Base-by-base conservation (phyloP, 1,284 basidiomycete genomes). In the Cyathus pygmaeus region DNA sequence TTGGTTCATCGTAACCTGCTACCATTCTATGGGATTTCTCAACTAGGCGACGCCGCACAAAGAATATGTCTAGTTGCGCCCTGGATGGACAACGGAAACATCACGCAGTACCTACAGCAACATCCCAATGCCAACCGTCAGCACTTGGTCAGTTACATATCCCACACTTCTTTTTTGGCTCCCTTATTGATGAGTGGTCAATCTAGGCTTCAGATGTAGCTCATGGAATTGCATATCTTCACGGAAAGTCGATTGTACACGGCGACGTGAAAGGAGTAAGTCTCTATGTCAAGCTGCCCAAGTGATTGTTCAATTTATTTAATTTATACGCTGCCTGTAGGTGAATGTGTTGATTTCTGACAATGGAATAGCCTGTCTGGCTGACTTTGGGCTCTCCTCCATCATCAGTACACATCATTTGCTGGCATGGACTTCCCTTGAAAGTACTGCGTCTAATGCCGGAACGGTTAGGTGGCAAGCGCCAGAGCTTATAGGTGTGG, bases 41-140 rank as follows among this genome's bases (percentile, higher is more conserved):
- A 66, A 30, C 46, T 69, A 21, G 61, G 60, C 27, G 65, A 65
- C 46, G 26, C 50, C 19, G 41, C 27, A 11, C 41, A 59, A 10
- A 55, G 63, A 21, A 41, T 73, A 11, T 73, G 74, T 46, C 65
- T 83, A 3, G 74, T 82, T 36, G 79, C 78, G 13, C 75, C 72
- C 3, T 82, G 75, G 68, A 77, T 77, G 70, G 66, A 66, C 30
- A 71, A 76, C 49, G 80, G 81, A 5, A 73, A 76, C 56, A 60
- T 83, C 31, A 64, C 59, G 17, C 30, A 61, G 3, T 72, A 71
- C 63, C 61, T 83, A 30, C 57, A 50, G 21, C 41, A 26, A 10
- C 49, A 58, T 29, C 53, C 71, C 2, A 23, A 63, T 30, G 67
- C 39, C 30, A 62, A 74, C 56, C 66, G 68, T 62, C 67, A 42